Base-by-base conservation (phyloP, 2,329 filamentous ascomycete genomes). In the Chaetomiaceae sp. region DNA sequence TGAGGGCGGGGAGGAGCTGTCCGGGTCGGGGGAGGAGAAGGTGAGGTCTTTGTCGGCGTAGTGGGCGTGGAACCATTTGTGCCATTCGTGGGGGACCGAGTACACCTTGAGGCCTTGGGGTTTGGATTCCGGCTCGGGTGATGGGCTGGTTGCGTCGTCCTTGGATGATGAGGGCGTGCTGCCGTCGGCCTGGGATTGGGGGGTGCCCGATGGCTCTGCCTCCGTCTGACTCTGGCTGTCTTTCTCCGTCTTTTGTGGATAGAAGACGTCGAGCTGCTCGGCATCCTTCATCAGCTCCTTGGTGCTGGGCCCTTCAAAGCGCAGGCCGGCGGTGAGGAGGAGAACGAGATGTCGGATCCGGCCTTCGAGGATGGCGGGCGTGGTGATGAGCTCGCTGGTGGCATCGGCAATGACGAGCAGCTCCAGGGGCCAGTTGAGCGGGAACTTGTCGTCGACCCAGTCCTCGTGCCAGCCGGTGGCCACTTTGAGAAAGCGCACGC, bases 341-440 rank as follows among this genome's bases (percentile, higher is more conserved):
- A 47, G 8, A 4, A 47, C 29, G 12, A 47, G 38, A 43, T 47
- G 27, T 14, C 36, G 33, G 27, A 47, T 33, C 19, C 51, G 43
- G 7, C 51, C 51, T 20, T 53, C 44, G 11, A 53, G 1, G 19
- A 53, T 47, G 12, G 44, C 51, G 11, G 36, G 51, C 3, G 51
- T 42, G 5, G 44, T 19, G 14, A 55, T 23, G 27, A 29, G 29
- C 37, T 55, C 29, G 6, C 22, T 12, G 31, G 9, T 12, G 25
- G 42, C 43, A 27, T 47, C 37, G 15, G 43, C 20, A 2, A 51
- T 47, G 23, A 51, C 23, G 9, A 55, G 43, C 40, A 47, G 29
- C 17, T 55, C 40, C 1, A 55, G 33, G n/a, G 53, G 48, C 53
- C 48, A 52, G 17, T 42, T 25, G n/a, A 51, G 48, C 1, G 43